Evolutionary conservation across 169 alveolate species (phyloP).

Genomic region (Prorocentrum cordatum): DNA sequence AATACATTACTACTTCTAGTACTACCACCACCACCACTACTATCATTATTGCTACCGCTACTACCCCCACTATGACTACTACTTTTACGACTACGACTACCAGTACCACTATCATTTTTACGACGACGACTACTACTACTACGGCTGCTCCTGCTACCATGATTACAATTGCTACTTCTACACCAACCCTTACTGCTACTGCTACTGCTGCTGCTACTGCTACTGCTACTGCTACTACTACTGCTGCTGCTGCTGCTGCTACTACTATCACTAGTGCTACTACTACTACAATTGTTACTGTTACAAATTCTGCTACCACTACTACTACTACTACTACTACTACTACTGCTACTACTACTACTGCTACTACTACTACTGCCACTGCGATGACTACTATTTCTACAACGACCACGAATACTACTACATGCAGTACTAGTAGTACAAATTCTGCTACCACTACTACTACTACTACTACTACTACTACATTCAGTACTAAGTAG

Average conservation of each 20-base stretch:
- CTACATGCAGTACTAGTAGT: background rate
- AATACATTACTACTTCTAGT: too few relatives aligned
- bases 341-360: background rate
- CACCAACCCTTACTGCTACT: too few relatives aligned
- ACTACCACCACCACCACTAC: too few relatives aligned
- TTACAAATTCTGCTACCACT: background rate
- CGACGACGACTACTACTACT: too few relatives aligned
- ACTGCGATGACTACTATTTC: background rate
- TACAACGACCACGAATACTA: background rate
- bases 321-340: background rate
- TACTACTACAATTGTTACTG: background rate
- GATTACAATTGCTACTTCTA: too few relatives aligned
- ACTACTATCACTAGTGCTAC: background rate
- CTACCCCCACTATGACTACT: too few relatives aligned
- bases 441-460: background rate
- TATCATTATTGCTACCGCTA: too few relatives aligned
- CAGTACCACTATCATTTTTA: too few relatives aligned
- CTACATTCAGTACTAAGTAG: slow-evolving; percentile 3
- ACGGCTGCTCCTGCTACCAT: too few relatives aligned
- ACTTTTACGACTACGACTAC: too few relatives aligned
- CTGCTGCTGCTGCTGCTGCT: background rate
- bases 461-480: background rate
- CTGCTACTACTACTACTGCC: background rate
- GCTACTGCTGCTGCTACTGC: background rate
- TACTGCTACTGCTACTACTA: background rate